A percentile compares a stretch with the other conserved stretches of the same genome.
phyloP scores from a whole-genome alignment of 2,329 filamentous ascomycete genomes.

The Fusarium hainanense region DNA sequence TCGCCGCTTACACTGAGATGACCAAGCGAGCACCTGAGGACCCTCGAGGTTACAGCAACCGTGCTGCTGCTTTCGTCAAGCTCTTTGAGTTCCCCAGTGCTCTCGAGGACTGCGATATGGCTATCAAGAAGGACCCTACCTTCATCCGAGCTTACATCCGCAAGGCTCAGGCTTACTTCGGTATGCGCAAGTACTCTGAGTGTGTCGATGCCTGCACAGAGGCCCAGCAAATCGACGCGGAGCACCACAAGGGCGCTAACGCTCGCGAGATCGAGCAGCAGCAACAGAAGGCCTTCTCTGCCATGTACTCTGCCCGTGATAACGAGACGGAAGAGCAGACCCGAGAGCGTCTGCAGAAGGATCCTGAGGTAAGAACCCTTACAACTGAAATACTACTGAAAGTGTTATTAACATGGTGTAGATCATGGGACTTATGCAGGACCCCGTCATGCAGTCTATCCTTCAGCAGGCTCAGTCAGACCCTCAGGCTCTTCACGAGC shows the following conservation, averaged over 20 bases:
- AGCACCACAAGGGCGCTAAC: conserved; percentile 77
- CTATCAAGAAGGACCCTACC: conserved; percentile 88
- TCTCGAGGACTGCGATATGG: conserved; percentile 89
- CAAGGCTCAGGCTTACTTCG: conserved; percentile 94
- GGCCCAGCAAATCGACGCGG: conserved; percentile 80
- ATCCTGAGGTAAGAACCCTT: conserved; percentile 79
- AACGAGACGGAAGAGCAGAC: conserved; percentile 98
- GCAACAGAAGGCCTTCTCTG: conserved; percentile 89
- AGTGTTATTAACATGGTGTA: conserved; percentile 48
- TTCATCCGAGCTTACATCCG: conserved; percentile 97
- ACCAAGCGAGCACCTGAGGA: conserved; percentile 94
- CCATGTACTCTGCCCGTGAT: conserved; percentile 90
- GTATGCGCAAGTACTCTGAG: conserved; percentile 98
- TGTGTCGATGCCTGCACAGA: conserved; percentile 90
- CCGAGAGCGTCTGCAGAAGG: conserved; percentile 86
- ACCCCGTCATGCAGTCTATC: conserved; percentile 97
- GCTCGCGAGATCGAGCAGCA: conserved; percentile 92
- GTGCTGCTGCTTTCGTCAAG: conserved; percentile 96
- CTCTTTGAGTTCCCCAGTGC: conserved; percentile 95
- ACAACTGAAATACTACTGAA: not conserved
- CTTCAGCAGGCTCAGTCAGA: conserved; percentile 96
- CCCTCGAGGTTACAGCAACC: conserved; percentile 95
- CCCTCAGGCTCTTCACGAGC: conserved; percentile 91
- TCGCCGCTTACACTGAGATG: conserved; percentile 96
- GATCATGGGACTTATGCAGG: conserved; percentile 92